Percentiles rank a stretch among this genome's conserved stretches.
Conservation (phyloP, 2,329 filamentous ascomycete species). For the Domatiomyces globalis region DNA sequence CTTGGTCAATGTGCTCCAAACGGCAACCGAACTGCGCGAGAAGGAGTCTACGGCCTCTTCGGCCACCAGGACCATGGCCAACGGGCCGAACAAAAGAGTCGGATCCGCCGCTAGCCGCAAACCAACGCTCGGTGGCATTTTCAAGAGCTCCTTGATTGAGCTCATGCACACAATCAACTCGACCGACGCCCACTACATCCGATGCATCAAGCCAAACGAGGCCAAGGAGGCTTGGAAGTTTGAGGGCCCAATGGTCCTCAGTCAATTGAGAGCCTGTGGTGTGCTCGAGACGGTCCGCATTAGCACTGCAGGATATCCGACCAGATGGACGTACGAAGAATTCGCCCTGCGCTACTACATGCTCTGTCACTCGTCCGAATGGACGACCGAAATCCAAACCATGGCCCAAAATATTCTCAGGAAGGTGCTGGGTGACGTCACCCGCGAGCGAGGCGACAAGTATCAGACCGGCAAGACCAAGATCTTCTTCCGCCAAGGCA, state of each 20-base stretch:
- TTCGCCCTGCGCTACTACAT: conserved; percentile 98
- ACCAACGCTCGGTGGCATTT: conserved; percentile 92
- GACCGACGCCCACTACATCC: conserved; percentile 96
- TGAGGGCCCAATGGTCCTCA: conserved; percentile 96
- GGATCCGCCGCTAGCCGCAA: conserved; percentile 89
- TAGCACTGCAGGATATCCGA: conserved; percentile 92
- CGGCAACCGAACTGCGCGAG: conserved; percentile 73
- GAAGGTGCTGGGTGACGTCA: conserved; percentile 70
- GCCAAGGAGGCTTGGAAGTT: conserved; percentile 95
- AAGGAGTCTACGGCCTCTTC: conserved; percentile 52
- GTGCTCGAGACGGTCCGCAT: conserved; percentile 96
- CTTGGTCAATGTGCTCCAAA: conserved; percentile 68
- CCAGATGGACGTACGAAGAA: conserved; percentile 96
- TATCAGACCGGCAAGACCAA: conserved; percentile 96
- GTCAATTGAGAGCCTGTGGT: conserved; percentile 93
- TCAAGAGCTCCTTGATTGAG: conserved; percentile 96
- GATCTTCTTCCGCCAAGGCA: conserved; percentile 98
- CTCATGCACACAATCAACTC: conserved; percentile 96
- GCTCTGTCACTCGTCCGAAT: conserved; percentile 75
- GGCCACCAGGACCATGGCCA: conserved; percentile 58
- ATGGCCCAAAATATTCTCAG: conserved; percentile 89
- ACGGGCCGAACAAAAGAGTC: conserved; percentile 61
- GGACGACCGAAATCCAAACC: conserved; percentile 84
- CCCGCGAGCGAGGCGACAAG: conserved; percentile 65
- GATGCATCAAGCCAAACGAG: conserved; percentile 98